phyloP scores from a whole-genome alignment of 306 rosid genomes.

The Nissolia schottii region DNA sequence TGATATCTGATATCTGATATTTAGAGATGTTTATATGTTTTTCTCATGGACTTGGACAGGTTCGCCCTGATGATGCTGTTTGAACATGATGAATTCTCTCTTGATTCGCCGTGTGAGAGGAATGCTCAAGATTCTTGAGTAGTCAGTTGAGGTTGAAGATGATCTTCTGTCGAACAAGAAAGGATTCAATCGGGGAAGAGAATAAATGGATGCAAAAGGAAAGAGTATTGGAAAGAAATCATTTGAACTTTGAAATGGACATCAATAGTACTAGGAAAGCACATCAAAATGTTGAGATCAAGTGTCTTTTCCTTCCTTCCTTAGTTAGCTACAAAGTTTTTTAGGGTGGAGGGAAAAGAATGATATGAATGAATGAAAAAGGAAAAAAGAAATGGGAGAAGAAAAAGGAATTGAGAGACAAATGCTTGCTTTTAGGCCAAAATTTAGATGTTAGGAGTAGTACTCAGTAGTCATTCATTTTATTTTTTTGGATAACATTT shows the following conservation, averaged over 20 bases:
- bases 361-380: background rate
- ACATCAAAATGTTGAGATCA: slow-evolving; percentile 16
- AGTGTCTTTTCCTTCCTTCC: background rate
- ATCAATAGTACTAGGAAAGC: slow-evolving; percentile 5
- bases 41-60: slow-evolving; percentile 31
- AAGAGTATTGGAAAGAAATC: background rate
- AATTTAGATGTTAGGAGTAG: background rate
- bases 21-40: background rate
- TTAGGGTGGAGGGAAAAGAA: background rate
- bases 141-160: slow-evolving; percentile 24
- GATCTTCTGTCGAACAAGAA: slow-evolving; percentile 13
- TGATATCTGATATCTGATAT: no score
- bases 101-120: background rate
- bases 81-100: slow-evolving; percentile 15
- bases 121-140: slow-evolving; percentile 6
- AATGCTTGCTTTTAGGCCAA: background rate
- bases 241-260: background rate
- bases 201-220: background rate
- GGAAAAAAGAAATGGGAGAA: background rate
- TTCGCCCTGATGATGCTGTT: slow-evolving; percentile 30
- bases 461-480: background rate
- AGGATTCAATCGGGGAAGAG: slow-evolving; percentile 8
- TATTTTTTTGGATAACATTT: background rate
- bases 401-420: background rate
- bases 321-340: background rate